Evolutionary conservation across 257 asterid species (phyloP), one percentile per base, ranked within the genome.

Genomic region (Rehmannia glutinosa): DNA sequence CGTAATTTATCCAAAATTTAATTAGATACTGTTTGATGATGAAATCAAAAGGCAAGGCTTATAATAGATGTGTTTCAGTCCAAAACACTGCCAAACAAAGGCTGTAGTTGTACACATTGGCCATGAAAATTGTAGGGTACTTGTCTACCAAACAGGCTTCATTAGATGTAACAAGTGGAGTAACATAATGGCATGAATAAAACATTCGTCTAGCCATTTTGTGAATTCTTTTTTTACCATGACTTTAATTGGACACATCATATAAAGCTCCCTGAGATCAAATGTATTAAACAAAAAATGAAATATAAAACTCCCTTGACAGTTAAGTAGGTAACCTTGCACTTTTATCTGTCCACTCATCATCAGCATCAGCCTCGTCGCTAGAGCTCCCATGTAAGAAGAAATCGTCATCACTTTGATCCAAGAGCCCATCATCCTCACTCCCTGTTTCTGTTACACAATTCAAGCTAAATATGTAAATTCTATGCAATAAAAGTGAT

Each of bases 301-400:
- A 28, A 66, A 57, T 25, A 17, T 8, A 52, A 28, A 72, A 53
- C 71, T 16, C 30, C 35, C 16, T 32, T n/a, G 51, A 33, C 46
- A 66, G 50, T 12, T 35, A 30, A 9, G 41, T 4, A 69, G 8
- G 20, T 79, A n/a, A 93, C 99, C 96, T 90, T 39, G 95, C 75
- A 73, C 97, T 91, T 64, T 64, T 64, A 33, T 64, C 59, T 13
- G 59, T 47, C 97, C 80, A 83, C 79, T 91, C 96, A 61, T 91
- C 97, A 80, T 91, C 99, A 52, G 99, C 96, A 50, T 94, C 87
- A 58, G 87, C 94, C 3, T 89, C 96, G 54, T 90, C 98, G 72
- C 97, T 91, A 47, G 99, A 94, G 86, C 96, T 88, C 69, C 95
- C 97, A 71, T 82, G 68, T 57, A 86, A 62, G 75, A 91, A 90